These are phyloP conservation scores for Fusarium sp. DNA, from an alignment of 2,329 filamentous ascomycete genomes.

Conservation along the genomic window DNA sequence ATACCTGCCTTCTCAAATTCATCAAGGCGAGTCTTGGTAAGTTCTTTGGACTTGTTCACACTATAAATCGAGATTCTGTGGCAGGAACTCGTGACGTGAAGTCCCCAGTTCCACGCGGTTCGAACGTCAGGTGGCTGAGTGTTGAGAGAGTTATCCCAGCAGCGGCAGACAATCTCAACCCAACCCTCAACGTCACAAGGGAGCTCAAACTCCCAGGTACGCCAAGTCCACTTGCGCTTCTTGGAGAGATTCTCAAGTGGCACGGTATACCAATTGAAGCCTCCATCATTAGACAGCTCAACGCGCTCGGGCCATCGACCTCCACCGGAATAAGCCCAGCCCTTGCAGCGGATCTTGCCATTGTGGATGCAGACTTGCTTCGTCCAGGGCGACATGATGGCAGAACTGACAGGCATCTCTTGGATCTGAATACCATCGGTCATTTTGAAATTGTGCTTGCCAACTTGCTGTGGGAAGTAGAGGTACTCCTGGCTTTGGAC, in stretches of 20 bases:
- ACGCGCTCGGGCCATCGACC: conserved; percentile 71
- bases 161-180: conserved; percentile 68
- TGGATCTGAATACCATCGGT: conserved; percentile 74
- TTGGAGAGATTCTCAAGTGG: conserved; percentile 68
- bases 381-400: conserved; percentile 72
- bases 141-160: conserved; percentile 72
- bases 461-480: conserved; percentile 75
- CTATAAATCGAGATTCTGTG: conserved; percentile 72
- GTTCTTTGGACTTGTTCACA: conserved; percentile 63
- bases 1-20: conserved; percentile 61
- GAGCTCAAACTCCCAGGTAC: conserved; percentile 71
- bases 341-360: conserved; percentile 66
- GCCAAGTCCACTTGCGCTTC: conserved; percentile 73
- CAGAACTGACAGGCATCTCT: conserved; percentile 76
- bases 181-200: conserved; percentile 72
- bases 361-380: conserved; percentile 71
- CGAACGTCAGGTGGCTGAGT: conserved; percentile 68
- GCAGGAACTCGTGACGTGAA: conserved; percentile 72
- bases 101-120: conserved; percentile 71
- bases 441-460: conserved; percentile 72
- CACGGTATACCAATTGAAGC: conserved; percentile 72
- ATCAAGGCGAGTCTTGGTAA: conserved; percentile 61
- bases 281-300: conserved; percentile 72
- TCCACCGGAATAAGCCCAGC: conserved; percentile 69
- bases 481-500: conserved; percentile 75